Evolutionary conservation across 306 rosid genomes (phyloP).

Genomic region (Comarum palustre): DNA sequence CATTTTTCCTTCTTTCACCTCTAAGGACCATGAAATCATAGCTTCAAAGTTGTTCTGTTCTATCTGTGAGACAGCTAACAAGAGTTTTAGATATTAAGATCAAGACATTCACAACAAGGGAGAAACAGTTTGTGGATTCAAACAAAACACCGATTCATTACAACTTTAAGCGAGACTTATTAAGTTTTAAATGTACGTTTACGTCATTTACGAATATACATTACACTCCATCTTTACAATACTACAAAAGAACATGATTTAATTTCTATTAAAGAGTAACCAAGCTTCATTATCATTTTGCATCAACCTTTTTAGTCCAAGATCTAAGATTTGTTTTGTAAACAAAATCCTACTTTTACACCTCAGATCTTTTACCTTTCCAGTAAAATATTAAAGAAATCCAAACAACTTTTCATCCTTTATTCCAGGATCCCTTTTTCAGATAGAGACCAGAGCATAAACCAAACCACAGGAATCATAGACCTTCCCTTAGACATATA

Average conservation of each 20-base stretch:
- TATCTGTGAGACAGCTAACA: background rate
- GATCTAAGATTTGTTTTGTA: conserved; percentile 14
- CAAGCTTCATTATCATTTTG: background rate
- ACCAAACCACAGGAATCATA: conserved; percentile 6
- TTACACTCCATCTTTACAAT: too few species aligned
- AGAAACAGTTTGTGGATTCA: too few species aligned
- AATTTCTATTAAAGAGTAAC: background rate
- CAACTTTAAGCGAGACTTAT: too few species aligned
- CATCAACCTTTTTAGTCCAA: background rate
- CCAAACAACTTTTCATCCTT: conserved; percentile 13
- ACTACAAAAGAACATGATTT: too few species aligned
- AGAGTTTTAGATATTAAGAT: background rate
- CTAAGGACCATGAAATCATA: background rate
- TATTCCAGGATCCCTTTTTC: conserved; percentile 17
- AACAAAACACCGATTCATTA: too few species aligned
- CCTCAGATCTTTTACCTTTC: conserved; percentile 16
- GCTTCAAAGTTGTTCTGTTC: background rate
- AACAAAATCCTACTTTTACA: conserved; percentile 28
- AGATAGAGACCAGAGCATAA: conserved; percentile 18
- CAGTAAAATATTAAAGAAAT: conserved; percentile 7
- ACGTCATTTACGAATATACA: too few species aligned
- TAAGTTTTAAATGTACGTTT: too few species aligned
- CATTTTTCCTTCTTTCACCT: background rate
- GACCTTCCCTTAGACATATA: background rate
- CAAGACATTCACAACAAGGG: background rate